Evolutionary conservation across 148 eudicot species (phyloP).

Genomic region (Rhododendron griersonianum): DNA sequence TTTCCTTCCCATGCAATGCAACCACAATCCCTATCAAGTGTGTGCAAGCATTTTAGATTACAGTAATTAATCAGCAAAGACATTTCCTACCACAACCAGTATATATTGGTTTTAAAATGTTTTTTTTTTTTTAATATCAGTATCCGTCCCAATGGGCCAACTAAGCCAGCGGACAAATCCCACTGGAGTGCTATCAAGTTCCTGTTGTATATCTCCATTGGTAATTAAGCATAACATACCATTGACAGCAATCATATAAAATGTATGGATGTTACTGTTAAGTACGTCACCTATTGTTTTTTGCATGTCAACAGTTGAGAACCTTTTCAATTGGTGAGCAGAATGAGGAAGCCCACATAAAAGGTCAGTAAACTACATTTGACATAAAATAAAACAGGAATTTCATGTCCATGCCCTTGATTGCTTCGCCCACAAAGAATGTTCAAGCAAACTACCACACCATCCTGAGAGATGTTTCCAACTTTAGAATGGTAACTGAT

Average conservation of each 20-base stretch:
- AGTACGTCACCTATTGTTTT: background rate
- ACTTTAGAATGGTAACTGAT: background rate
- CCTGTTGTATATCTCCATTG: background rate
- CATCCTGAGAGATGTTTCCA: conserved; percentile 2
- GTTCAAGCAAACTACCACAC: background rate
- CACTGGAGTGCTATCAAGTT: background rate
- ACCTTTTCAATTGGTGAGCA: background rate
- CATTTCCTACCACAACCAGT: background rate
- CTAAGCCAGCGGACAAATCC: background rate
- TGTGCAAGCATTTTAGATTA: background rate
- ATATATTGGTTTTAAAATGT: background rate
- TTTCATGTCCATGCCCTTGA: background rate
- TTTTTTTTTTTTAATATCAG: background rate
- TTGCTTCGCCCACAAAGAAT: background rate
- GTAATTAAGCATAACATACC: background rate
- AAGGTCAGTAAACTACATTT: background rate
- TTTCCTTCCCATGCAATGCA: conserved; percentile 85
- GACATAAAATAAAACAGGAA: background rate
- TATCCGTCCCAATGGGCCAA: background rate
- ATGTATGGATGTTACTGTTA: background rate
- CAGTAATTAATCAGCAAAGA: background rate
- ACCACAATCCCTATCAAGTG: conserved; percentile 63
- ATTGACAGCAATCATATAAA: background rate
- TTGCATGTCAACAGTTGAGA: conserved; percentile 4
- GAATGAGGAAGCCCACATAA: background rate